Base-by-base conservation (phyloP, 1,284 basidiomycete genomes). In the Jaminaea rosea region DNA sequence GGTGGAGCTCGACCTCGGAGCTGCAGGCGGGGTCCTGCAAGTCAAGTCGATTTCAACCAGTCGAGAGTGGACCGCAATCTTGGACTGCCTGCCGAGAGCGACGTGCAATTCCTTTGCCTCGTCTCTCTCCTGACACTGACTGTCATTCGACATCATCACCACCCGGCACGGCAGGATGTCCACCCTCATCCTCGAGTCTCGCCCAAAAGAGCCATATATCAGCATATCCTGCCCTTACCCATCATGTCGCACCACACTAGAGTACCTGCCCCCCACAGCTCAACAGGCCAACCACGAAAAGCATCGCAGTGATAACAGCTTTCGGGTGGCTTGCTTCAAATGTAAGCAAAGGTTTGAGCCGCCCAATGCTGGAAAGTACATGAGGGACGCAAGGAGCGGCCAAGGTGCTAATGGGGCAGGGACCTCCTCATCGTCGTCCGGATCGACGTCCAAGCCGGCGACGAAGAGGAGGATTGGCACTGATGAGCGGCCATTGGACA, bases 401-500 rank as follows among this genome's bases (percentile, higher is more conserved):
- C 55, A 55, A 15, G 60, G 57, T 29, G 63, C 59, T 23, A 58
- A 62, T 17, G 32, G 34, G 23, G 17, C 27, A 6, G 27, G 46
- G 9, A 15, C 9, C 29, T 56, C 47, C 31, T 46, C 49, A 59
- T 60, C 41, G 60, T 47, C 75, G 66, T 56, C 49, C 6, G 48
- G 50, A 65, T 93, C 93, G 0, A 91, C 79, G 64, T 91, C 88
- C 24, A 89, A 62, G 63, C 19, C 19, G 23, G 49, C 55, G 11
- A 55, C 53, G 26, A 72, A 66, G 52, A 50, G 71, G 10, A 56
- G 69, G 24, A 73, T 73, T 8, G 71, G 71, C 2, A 73, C 71
- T 1, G 71, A 73, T 45, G 68, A 73, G 48, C 61, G 63, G 19
- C 71, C 71, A 21, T 57, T 73, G 44, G 71, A 73, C 34, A 70